phyloP scores from a whole-genome alignment of 108 stramenopile genomes.

The Cyclotella choctawhatcheeana region DNA sequence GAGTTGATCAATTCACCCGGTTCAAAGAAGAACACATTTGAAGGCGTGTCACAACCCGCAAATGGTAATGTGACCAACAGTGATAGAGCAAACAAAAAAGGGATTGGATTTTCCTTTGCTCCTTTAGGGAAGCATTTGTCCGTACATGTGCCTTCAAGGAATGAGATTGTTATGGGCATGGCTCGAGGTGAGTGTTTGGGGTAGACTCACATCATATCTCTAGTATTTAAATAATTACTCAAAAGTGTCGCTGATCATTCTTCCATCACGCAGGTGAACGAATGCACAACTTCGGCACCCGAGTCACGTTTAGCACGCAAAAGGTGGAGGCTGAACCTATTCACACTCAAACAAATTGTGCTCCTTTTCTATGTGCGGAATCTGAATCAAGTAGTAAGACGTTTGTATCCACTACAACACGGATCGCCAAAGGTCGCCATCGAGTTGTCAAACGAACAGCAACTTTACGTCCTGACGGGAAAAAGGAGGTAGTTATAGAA shows the following conservation, averaged over 20 bases:
- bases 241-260: background rate
- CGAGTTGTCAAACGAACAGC: conserved; percentile 43
- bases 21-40: background rate
- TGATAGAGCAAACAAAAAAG: conserved; percentile 12
- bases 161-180: conserved; percentile 35
- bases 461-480: conserved; percentile 37
- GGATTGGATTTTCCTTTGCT: conserved; percentile 34
- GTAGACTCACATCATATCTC: no score
- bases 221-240: no score
- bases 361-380: conserved; percentile 1
- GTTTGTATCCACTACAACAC: conserved; percentile 40
- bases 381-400: conserved; percentile 2
- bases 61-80: background rate
- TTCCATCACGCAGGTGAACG: conserved; percentile 34
- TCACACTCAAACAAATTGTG: background rate
- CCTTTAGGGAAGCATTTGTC: conserved; percentile 39
- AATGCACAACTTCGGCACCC: conserved; percentile 34
- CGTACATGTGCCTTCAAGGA: conserved; percentile 36
- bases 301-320: conserved; percentile 32
- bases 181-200: conserved; percentile 7
- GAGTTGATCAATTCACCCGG: conserved; percentile 23
- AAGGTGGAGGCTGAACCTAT: background rate
- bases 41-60: background rate
- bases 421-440: conserved; percentile 35
- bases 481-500: conserved; percentile 38